These are phyloP conservation scores for Cinnamomum chago DNA, from an alignment of 164 flowering plant species.

Conservation along the genomic window DNA sequence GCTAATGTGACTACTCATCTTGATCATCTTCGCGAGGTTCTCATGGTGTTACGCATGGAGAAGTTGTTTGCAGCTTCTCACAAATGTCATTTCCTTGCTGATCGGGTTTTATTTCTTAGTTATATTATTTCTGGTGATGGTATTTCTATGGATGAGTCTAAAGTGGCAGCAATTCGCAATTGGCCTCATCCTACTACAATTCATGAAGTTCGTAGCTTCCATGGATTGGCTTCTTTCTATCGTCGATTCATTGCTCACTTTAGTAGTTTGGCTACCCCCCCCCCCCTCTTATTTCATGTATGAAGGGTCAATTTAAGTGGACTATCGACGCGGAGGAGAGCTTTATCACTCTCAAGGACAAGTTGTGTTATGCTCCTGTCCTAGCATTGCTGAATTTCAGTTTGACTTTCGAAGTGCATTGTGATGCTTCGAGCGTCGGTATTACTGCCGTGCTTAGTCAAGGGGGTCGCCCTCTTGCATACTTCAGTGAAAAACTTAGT, in stretches of 20 bases:
- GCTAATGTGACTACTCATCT: neutral
- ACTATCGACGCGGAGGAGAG: neutral
- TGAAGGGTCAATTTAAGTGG: neutral
- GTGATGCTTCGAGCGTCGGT: neutral
- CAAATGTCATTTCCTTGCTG: neutral
- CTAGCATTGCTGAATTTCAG: neutral
- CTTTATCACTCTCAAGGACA: neutral
- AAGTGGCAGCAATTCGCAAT: no score
- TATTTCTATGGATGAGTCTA: no score
- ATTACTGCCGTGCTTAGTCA: neutral
- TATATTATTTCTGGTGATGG: no score
- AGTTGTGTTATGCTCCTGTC: neutral
- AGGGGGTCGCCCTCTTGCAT: neutral
- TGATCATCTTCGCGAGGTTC: neutral
- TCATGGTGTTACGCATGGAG: neutral
- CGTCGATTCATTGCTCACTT: neutral
- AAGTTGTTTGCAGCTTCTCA: neutral
- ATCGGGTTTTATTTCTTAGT: neutral
- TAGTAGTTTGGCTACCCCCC: neutral
- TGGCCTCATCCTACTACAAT: no score
- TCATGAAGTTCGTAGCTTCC: neutral
- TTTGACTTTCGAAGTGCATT: neutral
- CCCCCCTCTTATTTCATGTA: neutral
- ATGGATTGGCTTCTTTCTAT: constrained; percentile 1
- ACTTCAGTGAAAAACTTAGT: neutral